Conservation (phyloP, 2,329 filamentous ascomycete species). For the Aspergillus sp. region DNA sequence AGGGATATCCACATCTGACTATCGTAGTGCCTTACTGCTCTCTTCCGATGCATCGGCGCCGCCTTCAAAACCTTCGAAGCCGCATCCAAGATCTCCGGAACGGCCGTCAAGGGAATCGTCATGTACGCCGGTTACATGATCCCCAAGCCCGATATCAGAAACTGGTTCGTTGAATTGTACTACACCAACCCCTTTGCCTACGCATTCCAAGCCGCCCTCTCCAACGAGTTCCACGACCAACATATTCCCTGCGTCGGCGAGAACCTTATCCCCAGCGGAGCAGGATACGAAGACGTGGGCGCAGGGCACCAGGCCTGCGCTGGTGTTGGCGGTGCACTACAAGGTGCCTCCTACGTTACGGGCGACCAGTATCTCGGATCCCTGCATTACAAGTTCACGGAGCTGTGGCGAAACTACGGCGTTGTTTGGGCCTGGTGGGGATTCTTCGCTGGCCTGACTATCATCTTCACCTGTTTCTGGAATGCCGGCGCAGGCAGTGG, state of each 20-base stretch:
- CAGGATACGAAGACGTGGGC: constrained; percentile 27
- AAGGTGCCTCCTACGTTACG: constrained; percentile 50
- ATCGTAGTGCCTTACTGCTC: constrained; percentile 43
- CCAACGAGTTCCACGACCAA: constrained; percentile 38
- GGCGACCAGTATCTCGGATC: constrained; percentile 61
- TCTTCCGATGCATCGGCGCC: constrained; percentile 59
- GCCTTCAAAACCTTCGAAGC: constrained; percentile 58
- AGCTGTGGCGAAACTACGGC: constrained; percentile 62
- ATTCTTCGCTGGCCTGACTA: constrained; percentile 59
- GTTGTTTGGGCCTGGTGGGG: constrained; percentile 65
- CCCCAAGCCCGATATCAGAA: constrained; percentile 50
- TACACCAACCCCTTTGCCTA: constrained; percentile 43
- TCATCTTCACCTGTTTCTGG: constrained; percentile 60
- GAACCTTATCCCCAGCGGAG: constrained; percentile 37
- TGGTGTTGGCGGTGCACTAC: constrained; percentile 56
- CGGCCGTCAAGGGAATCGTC: constrained; percentile 36
- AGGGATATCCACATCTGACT: constrained; percentile 35
- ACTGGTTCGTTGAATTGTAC: constrained; percentile 52
- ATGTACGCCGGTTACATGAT: constrained; percentile 49
- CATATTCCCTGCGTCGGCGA: constrained; percentile 36
- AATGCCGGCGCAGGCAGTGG: constrained; percentile 53
- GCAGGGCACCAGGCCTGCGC: constrained; percentile 37
- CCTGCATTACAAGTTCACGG: constrained; percentile 53
- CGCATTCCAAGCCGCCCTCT: constrained; percentile 38
- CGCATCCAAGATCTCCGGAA: constrained; percentile 55